phyloP scores from a whole-genome alignment of 371 early-diverging fungal species.

The Mortierella sp. region DNA sequence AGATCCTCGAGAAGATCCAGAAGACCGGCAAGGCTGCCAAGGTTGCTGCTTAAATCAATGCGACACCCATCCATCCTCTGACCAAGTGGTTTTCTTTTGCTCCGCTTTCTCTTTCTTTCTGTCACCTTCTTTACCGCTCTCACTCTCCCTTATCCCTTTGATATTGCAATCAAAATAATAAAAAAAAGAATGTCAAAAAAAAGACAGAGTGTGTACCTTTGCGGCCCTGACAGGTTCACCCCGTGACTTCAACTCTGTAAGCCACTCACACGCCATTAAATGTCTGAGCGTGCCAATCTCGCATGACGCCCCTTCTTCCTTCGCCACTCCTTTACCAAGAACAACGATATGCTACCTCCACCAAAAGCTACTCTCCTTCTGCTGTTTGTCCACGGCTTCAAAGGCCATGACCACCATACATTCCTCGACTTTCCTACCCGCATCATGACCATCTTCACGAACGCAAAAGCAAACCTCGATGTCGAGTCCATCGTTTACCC shows the following conservation, averaged over 20 bases:
- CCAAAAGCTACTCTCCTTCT: constrained; percentile 60
- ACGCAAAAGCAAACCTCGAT: constrained; percentile 60
- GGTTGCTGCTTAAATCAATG: constrained; percentile 26
- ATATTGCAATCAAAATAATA: constrained; percentile 7
- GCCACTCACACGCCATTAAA: too few species aligned
- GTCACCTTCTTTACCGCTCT: neutral
- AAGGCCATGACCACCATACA: constrained; percentile 60
- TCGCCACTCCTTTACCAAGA: neutral
- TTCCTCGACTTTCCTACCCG: constrained; percentile 72
- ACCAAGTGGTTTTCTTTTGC: neutral
- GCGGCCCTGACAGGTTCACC: constrained; percentile 6
- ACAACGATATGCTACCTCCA: constrained; percentile 29
- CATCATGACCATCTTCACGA: constrained; percentile 66
- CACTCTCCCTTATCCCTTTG: neutral
- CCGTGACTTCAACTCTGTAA: neutral
- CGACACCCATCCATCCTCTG: neutral
- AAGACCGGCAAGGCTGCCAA: constrained; percentile 59
- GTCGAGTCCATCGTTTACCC: constrained; percentile 70
- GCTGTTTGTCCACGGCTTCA: constrained; percentile 73
- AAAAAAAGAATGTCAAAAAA: constrained; percentile 17
- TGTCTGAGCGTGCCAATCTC: neutral
- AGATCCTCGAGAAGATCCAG: constrained; percentile 43
- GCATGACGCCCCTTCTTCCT: neutral
- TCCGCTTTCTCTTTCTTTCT: neutral
- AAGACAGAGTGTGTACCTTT: neutral